Base-by-base conservation (phyloP, 139 green algal species). In the Astrephomene gubernaculifera region DNA sequence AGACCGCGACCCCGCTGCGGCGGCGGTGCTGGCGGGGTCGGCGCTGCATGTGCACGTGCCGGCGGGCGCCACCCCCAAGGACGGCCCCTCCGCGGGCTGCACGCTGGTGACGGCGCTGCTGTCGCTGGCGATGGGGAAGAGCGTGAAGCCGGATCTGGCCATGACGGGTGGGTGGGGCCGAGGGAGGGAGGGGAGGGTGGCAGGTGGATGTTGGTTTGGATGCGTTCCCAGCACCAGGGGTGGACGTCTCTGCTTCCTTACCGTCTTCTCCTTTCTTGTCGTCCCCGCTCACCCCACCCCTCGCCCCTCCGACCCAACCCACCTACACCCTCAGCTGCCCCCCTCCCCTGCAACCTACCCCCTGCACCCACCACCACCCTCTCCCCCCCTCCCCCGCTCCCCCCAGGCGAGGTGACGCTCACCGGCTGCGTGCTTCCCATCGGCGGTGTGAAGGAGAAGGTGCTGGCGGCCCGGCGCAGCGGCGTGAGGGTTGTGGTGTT, bases 21-120 rank as follows among this genome's bases (percentile, higher is more conserved):
- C 79, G 43, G 41, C 45, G 17, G 90, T 91, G 85, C 91, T 92
- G 70, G 71, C 83, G 0, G 75, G 92, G 38, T 86, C 86, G 53
- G 85, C 89, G 33, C 38, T 99, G 38, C 97, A 99, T 84, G 85
- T 99, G 82, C 97, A 99, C 90, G 96, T 99, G 44, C 97, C 97
- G 29, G 88, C 91, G 69, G 97, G 97, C 31, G 93, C 96, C 38
- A 99, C 95, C 17, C 97, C 97, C 83, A 99, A 99, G 90, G 97
- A 99, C 85, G 96, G 97, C 25, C 96, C 97, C 38, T 95, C 82
- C 67, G 96, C 96, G 1, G 96, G 97, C 57, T 97, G 93, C 88
- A 97, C 97, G 45, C 94, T 99, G 71, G 95, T 97, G 74, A 99
- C 97, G 7, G 92, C 96, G 1, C 95, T 99, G 79, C 88, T 99